phyloP scores from a whole-genome alignment of 2,329 filamentous ascomycete genomes.

The Colletotrichum aenigma region DNA sequence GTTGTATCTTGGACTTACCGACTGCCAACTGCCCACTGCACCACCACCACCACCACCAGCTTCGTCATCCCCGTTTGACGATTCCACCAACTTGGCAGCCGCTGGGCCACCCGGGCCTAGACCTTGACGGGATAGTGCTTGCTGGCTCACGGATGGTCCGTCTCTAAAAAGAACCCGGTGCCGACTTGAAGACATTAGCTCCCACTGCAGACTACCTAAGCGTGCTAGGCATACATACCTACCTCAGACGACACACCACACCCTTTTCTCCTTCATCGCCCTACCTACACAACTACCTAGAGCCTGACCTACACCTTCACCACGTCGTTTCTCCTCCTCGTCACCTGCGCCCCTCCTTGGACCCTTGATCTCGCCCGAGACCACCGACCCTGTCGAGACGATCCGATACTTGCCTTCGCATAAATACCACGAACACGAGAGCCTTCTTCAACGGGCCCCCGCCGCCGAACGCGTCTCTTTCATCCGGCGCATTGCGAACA shows the following conservation, averaged over 20 bases:
- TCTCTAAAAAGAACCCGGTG: constrained; percentile 8
- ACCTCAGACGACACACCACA: constrained; percentile 2
- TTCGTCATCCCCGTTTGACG: constrained; percentile 19
- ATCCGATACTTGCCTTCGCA: not conserved
- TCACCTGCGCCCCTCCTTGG: not conserved
- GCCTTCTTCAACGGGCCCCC: not conserved
- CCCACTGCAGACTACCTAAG: not conserved
- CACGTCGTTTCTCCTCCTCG: constrained; percentile 9
- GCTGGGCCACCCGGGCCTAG: constrained; percentile 4
- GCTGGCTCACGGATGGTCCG: not conserved
- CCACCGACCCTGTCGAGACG: not conserved
- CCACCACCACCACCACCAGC: not conserved
- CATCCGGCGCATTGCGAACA: not conserved
- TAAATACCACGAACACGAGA: not conserved
- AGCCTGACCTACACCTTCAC: constrained; percentile 2
- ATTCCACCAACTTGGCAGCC: constrained; percentile 1
- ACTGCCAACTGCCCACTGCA: not conserved
- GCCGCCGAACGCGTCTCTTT: not conserved
- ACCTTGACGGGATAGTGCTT: constrained; percentile 15
- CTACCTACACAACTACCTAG: not conserved
- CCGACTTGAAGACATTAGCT: constrained; percentile 6
- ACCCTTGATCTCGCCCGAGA: not conserved
- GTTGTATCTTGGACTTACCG: not conserved
- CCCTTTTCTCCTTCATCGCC: not conserved
- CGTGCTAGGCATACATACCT: not conserved